phyloP scores from a whole-genome alignment of 768 basidiomycete genomes.

The Lenzites betulinus region DNA sequence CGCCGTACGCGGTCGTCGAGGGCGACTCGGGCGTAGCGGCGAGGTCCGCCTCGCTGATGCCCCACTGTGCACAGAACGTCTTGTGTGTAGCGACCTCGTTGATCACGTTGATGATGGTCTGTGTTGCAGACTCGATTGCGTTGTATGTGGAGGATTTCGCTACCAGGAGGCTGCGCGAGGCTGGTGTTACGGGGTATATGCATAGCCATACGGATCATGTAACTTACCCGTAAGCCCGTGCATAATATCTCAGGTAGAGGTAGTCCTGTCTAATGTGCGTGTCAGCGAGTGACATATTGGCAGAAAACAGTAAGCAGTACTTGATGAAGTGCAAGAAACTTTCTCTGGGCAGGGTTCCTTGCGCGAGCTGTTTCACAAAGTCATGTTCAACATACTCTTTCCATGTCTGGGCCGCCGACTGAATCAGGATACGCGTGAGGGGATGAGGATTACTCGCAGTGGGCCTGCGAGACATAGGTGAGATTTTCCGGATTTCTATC shows the following conservation, averaged over 20 bases:
- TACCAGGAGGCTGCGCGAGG: slow-evolving; percentile 60
- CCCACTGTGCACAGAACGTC: slow-evolving; percentile 69
- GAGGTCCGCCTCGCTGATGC: slow-evolving; percentile 61
- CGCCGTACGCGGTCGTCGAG: slow-evolving; percentile 83
- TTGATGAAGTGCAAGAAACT: slow-evolving; percentile 85
- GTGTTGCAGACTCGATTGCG: slow-evolving; percentile 61
- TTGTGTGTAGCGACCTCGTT: slow-evolving; percentile 75
- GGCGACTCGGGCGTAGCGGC: slow-evolving; percentile 63
- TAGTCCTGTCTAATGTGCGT: slow-evolving; percentile 68
- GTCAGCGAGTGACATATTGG: neutral
- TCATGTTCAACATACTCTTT: slow-evolving; percentile 79
- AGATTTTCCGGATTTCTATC: neutral
- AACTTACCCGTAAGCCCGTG: slow-evolving; percentile 71
- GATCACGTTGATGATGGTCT: slow-evolving; percentile 63
- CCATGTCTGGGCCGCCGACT: slow-evolving; percentile 58
- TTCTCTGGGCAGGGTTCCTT: slow-evolving; percentile 65
- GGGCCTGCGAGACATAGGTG: slow-evolving; percentile 42
- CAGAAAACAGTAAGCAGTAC: no score
- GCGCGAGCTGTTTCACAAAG: slow-evolving; percentile 76
- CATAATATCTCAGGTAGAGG: slow-evolving; percentile 79
- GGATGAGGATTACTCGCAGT: slow-evolving; percentile 66
- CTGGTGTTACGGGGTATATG: neutral
- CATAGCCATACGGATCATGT: neutral
- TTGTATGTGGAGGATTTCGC: slow-evolving; percentile 72
- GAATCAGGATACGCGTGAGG: slow-evolving; percentile 64